A percentile compares a stretch with the other conserved stretches of the same genome.
phyloP scores from a whole-genome alignment of 768 basidiomycete species.

The Nidularia pulvinata region DNA sequence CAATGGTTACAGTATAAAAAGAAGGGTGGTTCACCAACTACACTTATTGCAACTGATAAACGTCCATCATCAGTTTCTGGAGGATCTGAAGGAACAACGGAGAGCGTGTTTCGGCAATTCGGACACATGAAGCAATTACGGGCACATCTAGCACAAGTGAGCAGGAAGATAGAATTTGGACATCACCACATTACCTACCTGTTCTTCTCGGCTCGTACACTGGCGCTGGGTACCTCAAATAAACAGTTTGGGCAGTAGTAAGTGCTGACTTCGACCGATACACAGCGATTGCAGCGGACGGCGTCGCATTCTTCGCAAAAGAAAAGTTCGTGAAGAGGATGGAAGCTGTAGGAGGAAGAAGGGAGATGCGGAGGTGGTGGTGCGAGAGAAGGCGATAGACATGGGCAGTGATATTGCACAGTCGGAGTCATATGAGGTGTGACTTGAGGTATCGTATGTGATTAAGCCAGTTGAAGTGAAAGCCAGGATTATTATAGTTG shows the following conservation, averaged over 20 bases:
- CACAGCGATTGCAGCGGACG: conserved; percentile 91
- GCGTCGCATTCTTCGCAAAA: conserved; percentile 99
- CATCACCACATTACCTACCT: conserved; percentile 45
- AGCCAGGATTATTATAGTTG: no score
- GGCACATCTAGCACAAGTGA: conserved; percentile 70
- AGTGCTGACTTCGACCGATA: conserved; percentile 90
- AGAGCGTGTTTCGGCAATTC: conserved; percentile 85
- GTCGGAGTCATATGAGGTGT: conserved; percentile 27
- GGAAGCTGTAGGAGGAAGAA: conserved; percentile 82
- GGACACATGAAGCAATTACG: conserved; percentile 98
- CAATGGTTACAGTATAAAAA: conserved; percentile 92
- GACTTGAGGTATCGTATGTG: neutral
- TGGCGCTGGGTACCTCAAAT: conserved; percentile 98
- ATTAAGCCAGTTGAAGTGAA: neutral
- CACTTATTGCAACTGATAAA: conserved; percentile 48
- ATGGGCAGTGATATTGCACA: conserved; percentile 72
- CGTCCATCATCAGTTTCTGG: conserved; percentile 60
- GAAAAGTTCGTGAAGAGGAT: conserved; percentile 83
- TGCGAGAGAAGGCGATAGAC: conserved; percentile 53
- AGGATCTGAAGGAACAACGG: conserved; percentile 90
- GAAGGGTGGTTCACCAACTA: conserved; percentile 86
- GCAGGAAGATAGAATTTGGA: neutral
- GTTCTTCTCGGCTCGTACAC: conserved; percentile 98
- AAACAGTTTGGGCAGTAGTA: conserved; percentile 99
- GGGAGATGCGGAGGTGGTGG: conserved; percentile 76